phyloP scores from a whole-genome alignment of 2,329 filamentous ascomycete genomes.

The Alternaria sp. region DNA sequence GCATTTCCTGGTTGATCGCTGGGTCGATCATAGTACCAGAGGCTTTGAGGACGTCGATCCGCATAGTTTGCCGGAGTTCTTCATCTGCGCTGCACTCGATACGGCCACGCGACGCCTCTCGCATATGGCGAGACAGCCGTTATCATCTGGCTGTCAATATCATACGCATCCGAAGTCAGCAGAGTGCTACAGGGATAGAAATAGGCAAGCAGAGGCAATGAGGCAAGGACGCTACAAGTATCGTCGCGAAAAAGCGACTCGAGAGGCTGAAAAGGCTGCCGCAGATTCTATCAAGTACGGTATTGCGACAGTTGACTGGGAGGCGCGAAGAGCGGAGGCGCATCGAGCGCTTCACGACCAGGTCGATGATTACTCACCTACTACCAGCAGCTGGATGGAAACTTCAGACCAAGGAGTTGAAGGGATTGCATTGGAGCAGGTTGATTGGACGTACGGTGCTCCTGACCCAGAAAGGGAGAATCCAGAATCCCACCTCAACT shows the following conservation, averaged over 20 bases:
- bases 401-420: neutral
- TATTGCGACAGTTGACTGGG: constrained; percentile 5
- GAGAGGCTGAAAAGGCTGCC: neutral
- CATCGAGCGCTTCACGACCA: neutral
- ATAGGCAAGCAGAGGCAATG: neutral
- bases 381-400: neutral
- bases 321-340: neutral
- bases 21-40: constrained; percentile 4
- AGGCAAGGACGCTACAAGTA: neutral
- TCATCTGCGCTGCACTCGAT: constrained; percentile 10
- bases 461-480: neutral
- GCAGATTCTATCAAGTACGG: neutral
- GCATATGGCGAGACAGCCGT: neutral
- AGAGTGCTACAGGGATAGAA: constrained; percentile 16
- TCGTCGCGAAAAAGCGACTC: neutral
- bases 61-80: constrained; percentile 2
- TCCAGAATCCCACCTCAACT: neutral
- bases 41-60: neutral
- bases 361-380: neutral
- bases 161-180: constrained; percentile 15
- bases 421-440: accelerated
- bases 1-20: constrained; percentile 23
- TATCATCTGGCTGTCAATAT: constrained; percentile 12
- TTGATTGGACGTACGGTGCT: neutral
- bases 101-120: constrained; percentile 10